Evolutionary conservation across 352 stramenopile genomes (phyloP), one percentile per base, ranked within the genome.

Genomic region (Phytopythium kandeliae): DNA sequence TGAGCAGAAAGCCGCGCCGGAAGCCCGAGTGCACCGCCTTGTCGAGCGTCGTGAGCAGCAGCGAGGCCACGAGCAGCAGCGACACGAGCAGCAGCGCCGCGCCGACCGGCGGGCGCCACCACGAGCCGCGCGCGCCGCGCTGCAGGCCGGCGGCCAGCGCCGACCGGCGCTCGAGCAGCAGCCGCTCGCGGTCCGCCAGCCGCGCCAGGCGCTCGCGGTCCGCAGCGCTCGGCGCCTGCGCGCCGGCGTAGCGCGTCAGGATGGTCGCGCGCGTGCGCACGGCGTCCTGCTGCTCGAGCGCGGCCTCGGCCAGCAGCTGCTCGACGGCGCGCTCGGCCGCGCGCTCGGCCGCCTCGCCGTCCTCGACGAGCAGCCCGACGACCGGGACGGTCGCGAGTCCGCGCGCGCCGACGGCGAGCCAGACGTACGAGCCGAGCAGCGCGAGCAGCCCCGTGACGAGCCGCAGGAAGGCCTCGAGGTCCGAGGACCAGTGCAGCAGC

Each of bases 21-120:
- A 88, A 94, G 42, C 60, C 78, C 42, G 81, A 91, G 57, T 92
- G 76, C 28, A 67, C 54, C 55, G 89, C 66, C 63, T 91, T 92
- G 63, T 94, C 81, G 28, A 91, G 43, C 36, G 74, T 89, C 28
- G 84, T 94, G 62, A 90, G 70, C 7, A 91, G 60, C 54, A 88
- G 79, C 48, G 84, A 91, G 6, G 74, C 48, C 24, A 92, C 55
- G 12, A 90, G 71, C 24, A 91, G 51, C 42, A 94, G 57, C 44
- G 78, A 90, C 3, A 87, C 17, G 15, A 88, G 50, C 51, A 91
- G 56, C 35, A 89, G 49, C 28, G 77, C 31, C 5, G 80, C 64
- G 22, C 84, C 84, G 11, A 92, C 63, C 13, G 81, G 84, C 21
- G 87, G 67, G n/a, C 80, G 75, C 77, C 80, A 92, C 45, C 69